Conservation (phyloP, 1,284 basidiomycete genomes). For the Sphagnurus paluster region DNA sequence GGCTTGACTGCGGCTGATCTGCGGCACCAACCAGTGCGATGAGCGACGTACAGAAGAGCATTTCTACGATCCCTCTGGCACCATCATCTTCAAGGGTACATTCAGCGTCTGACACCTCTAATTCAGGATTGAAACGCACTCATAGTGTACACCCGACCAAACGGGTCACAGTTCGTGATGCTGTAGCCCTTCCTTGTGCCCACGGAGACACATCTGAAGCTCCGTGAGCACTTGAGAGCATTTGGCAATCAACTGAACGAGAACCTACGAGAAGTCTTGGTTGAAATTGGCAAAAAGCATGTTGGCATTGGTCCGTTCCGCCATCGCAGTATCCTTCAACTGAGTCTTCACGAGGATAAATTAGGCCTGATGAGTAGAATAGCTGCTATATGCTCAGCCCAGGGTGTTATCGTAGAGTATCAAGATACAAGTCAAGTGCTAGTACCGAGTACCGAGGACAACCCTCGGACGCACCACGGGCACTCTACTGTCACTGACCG, state of each 20-base stretch:
- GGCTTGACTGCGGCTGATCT: constrained; percentile 85
- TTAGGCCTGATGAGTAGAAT: too few species aligned
- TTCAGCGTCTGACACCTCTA: neutral
- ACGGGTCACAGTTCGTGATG: constrained; percentile 98
- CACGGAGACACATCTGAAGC: constrained; percentile 81
- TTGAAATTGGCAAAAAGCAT: constrained; percentile 89
- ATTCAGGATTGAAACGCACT: constrained; percentile 56
- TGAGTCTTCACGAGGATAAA: too few species aligned
- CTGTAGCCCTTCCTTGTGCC: constrained; percentile 96
- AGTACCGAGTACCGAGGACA: too few species aligned
- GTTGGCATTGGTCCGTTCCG: constrained; percentile 38
- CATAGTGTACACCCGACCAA: constrained; percentile 93
- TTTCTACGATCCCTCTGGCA: constrained; percentile 94
- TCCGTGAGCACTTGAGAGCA: neutral
- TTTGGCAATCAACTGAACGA: neutral
- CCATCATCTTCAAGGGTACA: constrained; percentile 68
- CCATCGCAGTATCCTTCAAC: constrained; percentile 19
- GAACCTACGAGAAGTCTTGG: constrained; percentile 79
- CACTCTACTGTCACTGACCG: too few species aligned
- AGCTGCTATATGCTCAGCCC: too few species aligned
- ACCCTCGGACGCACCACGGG: too few species aligned
- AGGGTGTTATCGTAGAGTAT: too few species aligned
- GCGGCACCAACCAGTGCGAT: constrained; percentile 95
- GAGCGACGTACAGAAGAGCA: constrained; percentile 98
- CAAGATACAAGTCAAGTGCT: too few species aligned